Conservation (phyloP, 768 basidiomycete species). For the Serendipita sp. region DNA sequence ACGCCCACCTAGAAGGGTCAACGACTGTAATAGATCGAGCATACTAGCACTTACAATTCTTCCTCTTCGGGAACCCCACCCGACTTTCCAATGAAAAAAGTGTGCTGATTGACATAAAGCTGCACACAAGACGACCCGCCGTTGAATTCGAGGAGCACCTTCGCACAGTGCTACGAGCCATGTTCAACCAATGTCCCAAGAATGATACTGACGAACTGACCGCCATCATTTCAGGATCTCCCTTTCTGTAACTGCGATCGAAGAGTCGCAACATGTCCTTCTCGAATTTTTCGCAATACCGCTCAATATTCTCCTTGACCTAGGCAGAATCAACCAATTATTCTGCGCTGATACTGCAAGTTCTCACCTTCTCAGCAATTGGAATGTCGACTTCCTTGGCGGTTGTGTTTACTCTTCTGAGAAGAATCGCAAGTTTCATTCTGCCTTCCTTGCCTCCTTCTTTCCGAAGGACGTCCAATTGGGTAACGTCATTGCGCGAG, state of each 20-base stretch:
- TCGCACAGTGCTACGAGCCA: constrained; percentile 79
- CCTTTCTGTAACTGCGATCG: constrained; percentile 88
- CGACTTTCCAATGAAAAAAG: constrained; percentile 87
- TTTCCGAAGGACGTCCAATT: constrained; percentile 62
- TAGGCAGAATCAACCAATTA: constrained; percentile 17
- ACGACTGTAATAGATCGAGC: background rate
- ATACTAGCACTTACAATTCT: constrained; percentile 33
- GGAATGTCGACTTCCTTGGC: constrained; percentile 89
- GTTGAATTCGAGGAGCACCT: constrained; percentile 93
- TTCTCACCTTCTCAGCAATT: constrained; percentile 56
- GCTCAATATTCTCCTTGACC: constrained; percentile 86
- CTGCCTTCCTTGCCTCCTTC: constrained; percentile 76
- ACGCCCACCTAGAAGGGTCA: constrained; percentile 49
- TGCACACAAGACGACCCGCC: constrained; percentile 94
- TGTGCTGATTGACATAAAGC: constrained; percentile 98
- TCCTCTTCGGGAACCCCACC: constrained; percentile 48
- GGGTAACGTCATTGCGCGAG: constrained; percentile 59
- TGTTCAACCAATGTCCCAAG: background rate
- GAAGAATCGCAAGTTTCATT: constrained; percentile 71
- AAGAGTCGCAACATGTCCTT: constrained; percentile 96
- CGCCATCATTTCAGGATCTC: constrained; percentile 99
- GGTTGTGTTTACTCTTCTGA: constrained; percentile 70
- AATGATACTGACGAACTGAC: constrained; percentile 27
- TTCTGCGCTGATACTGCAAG: background rate
- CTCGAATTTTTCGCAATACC: constrained; percentile 97